phyloP scores from a whole-genome alignment of 495 filamentous ascomycete species.

The Filosporella fistucella region DNA sequence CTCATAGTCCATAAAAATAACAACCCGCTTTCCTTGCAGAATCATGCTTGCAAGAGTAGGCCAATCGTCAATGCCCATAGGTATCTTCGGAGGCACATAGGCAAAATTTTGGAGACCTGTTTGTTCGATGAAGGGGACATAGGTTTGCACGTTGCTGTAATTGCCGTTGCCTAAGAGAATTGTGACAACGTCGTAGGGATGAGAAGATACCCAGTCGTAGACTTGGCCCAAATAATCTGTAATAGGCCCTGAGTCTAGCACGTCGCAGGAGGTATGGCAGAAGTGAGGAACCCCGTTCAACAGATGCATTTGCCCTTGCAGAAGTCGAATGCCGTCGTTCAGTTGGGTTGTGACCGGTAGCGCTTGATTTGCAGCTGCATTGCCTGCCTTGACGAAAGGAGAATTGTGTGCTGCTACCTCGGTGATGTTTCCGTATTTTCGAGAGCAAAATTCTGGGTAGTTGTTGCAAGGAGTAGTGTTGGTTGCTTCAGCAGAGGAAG shows the following conservation, averaged over 20 bases:
- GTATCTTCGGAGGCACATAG: constrained; percentile 65
- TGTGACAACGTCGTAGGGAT: constrained; percentile 89
- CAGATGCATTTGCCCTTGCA: constrained; percentile 70
- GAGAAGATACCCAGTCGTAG: constrained; percentile 62
- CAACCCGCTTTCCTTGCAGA: constrained; percentile 48
- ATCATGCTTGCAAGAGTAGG: constrained; percentile 81
- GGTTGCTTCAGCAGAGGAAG: constrained; percentile 40
- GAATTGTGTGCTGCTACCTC: constrained; percentile 84
- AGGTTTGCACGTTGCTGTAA: constrained; percentile 27
- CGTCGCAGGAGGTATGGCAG: constrained; percentile 74
- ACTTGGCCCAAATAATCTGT: constrained; percentile 69
- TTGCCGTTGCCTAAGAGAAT: constrained; percentile 79
- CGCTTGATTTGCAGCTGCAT: constrained; percentile 65
- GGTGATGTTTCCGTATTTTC: constrained; percentile 88
- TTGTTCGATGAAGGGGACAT: constrained; percentile 41
- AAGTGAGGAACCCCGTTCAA: constrained; percentile 46
- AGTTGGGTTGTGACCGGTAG: constrained; percentile 69
- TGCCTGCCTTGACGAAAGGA: constrained; percentile 68
- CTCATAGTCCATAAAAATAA: constrained; percentile 69
- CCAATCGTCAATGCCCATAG: constrained; percentile 74
- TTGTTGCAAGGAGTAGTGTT: constrained; percentile 83
- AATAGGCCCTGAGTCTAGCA: constrained; percentile 78
- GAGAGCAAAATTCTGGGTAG: constrained; percentile 75
- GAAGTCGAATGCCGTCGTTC: constrained; percentile 85
- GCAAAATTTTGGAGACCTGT: constrained; percentile 66